Percentiles rank a stretch among this genome's conserved stretches.
phyloP scores from a whole-genome alignment of 2,329 filamentous ascomycete species.

The Scedosporium apiospermum region DNA sequence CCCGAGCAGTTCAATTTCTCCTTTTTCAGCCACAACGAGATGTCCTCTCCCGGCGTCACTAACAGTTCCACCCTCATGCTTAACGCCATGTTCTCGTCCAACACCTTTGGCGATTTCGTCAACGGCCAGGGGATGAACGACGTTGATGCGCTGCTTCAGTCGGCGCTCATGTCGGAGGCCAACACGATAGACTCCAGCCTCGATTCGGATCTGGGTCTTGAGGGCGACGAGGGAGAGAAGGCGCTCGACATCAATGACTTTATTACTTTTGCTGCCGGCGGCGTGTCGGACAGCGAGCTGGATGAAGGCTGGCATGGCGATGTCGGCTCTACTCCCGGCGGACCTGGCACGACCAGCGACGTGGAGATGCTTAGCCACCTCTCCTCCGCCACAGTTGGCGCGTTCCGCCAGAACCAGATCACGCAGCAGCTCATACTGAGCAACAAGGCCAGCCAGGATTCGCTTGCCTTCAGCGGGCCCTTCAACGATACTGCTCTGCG shows the following conservation, averaged over 20 bases:
- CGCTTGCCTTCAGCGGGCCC: constrained; percentile 51
- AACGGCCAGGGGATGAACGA: constrained; percentile 49
- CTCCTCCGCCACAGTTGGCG: constrained; percentile 59
- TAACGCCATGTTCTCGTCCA: constrained; percentile 55
- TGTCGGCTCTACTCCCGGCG: constrained; percentile 40
- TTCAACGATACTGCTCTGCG: constrained; percentile 51
- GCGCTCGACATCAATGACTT: constrained; percentile 62
- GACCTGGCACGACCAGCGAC: constrained; percentile 39
- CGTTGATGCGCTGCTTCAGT: not conserved
- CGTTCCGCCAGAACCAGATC: constrained; percentile 64
- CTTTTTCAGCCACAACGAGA: constrained; percentile 37
- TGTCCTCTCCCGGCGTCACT: constrained; percentile 7
- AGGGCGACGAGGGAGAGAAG: constrained; percentile 56
- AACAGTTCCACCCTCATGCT: constrained; percentile 66
- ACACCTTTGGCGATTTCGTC: constrained; percentile 46
- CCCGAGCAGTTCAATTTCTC: constrained; percentile 49
- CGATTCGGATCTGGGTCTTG: constrained; percentile 35
- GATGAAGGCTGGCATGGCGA: constrained; percentile 37
- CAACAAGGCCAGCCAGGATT: constrained; percentile 51
- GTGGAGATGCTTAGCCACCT: constrained; percentile 47
- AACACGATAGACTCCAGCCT: constrained; percentile 41
- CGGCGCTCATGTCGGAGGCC: constrained; percentile 37
- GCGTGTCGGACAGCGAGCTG: constrained; percentile 40
- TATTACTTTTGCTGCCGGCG: constrained; percentile 54
- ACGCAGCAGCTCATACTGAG: constrained; percentile 51